Evolutionary conservation across 2,329 filamentous ascomycete species (phyloP).

Genomic region (Penicillium rolfsii): DNA sequence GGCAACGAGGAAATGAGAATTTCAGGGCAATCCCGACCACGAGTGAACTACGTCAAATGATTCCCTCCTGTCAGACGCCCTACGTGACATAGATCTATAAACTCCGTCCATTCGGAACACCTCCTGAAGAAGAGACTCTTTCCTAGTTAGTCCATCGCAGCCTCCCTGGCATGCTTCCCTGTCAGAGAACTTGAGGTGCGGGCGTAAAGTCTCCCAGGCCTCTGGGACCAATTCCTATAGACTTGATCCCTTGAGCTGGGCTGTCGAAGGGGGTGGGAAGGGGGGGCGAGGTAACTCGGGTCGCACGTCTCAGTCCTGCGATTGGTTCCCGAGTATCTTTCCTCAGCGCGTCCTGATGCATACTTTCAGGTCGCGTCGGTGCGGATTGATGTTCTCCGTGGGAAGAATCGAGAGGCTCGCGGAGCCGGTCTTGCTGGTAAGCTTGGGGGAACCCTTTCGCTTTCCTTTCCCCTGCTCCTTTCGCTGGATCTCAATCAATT

Average conservation of each 20-base stretch:
- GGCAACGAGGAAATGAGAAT: too few relatives aligned
- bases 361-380: not conserved
- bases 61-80: not conserved
- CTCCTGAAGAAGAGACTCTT: not conserved
- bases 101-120: not conserved
- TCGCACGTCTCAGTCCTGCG: not conserved
- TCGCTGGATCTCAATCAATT: not conserved
- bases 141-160: not conserved
- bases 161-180: not conserved
- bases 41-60: too few relatives aligned
- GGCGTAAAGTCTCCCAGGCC: constrained; percentile 3
- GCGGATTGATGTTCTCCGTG: not conserved
- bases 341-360: constrained; percentile 7
- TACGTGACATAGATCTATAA: not conserved
- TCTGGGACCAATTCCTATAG: not conserved
- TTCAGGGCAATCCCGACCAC: too few relatives aligned
- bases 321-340: constrained; percentile 3
- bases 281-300: not conserved
- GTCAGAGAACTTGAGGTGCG: not conserved
- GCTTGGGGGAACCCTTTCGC: too few relatives aligned
- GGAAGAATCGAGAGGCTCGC: not conserved
- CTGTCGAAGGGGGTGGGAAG: not conserved
- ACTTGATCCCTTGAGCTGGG: not conserved
- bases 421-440: not conserved
- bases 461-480: not conserved